Percentiles rank a stretch among this genome's conserved stretches.
phyloP scores from a whole-genome alignment of 2,329 filamentous ascomycete species.

The Fusarium xyrophilum region DNA sequence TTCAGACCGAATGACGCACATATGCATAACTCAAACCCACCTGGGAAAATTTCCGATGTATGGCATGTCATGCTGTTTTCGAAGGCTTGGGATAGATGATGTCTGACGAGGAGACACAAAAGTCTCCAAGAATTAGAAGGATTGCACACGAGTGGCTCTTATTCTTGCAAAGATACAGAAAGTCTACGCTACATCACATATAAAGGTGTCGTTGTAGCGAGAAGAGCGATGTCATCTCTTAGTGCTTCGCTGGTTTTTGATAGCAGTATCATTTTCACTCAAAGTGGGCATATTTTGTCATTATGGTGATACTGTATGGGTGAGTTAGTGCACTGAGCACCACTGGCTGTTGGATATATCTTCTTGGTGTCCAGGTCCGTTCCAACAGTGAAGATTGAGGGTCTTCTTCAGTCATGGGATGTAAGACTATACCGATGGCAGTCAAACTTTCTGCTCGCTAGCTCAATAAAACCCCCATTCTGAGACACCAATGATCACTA shows the following conservation, averaged over 20 bases:
- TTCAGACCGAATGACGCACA: slow-evolving; percentile 62
- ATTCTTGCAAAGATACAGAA: slow-evolving; percentile 67
- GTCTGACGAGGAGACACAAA: slow-evolving; percentile 54
- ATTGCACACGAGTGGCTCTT: slow-evolving; percentile 75
- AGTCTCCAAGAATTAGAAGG: slow-evolving; percentile 65
- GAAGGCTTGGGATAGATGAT: not conserved
- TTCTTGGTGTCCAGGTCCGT: not conserved
- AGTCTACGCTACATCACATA: slow-evolving; percentile 70
- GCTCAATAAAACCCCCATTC: not conserved
- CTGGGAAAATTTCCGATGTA: slow-evolving; percentile 75
- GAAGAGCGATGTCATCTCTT: slow-evolving; percentile 54
- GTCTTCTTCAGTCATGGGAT: not conserved
- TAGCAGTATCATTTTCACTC: slow-evolving; percentile 70
- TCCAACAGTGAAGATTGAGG: not conserved
- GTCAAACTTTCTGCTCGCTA: too few relatives aligned
- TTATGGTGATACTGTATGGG: slow-evolving; percentile 62
- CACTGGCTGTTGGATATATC: not conserved
- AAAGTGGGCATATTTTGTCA: slow-evolving; percentile 71
- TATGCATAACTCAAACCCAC: slow-evolving; percentile 67
- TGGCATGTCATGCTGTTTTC: not conserved
- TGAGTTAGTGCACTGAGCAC: not conserved
- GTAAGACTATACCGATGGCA: not conserved
- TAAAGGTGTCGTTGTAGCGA: slow-evolving; percentile 48
- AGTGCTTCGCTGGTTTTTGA: slow-evolving; percentile 72
- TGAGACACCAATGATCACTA: not conserved